Evolutionary conservation across 169 alveolate genomes (phyloP).

Genomic region (Amoebophrya sp.): DNA sequence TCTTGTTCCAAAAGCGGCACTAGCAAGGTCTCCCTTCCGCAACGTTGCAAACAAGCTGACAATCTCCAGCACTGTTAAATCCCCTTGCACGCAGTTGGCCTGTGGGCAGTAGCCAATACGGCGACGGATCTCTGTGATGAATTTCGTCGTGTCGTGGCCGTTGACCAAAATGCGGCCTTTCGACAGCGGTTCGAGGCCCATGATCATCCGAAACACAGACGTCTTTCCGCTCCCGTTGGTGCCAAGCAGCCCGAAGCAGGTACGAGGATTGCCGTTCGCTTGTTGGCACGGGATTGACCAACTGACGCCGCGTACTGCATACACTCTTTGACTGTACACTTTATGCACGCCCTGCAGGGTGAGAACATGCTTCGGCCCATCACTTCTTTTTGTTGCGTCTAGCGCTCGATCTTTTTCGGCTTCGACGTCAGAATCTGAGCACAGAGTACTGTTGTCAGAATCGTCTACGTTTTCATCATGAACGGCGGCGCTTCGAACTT

Average conservation of each 20-base stretch:
- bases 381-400: too few relatives aligned
- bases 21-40: background rate
- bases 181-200: background rate
- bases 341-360: background rate
- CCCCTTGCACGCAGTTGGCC: background rate
- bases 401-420: too few relatives aligned
- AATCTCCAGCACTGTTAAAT: background rate
- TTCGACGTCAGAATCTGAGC: too few relatives aligned
- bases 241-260: background rate
- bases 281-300: background rate
- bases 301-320: background rate
- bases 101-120: background rate
- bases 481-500: too few relatives aligned
- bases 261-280: too few relatives aligned
- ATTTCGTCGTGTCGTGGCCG: background rate
- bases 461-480: too few relatives aligned
- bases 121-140: background rate
- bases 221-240: background rate
- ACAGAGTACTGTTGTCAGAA: too few relatives aligned
- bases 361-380: too few relatives aligned
- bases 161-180: background rate
- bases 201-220: background rate
- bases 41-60: background rate
- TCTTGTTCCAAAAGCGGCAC: too few relatives aligned
- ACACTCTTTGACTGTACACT: background rate